Conservation (phyloP, 116 monocot genomes). For the Phalaenopsis hybrid region DNA sequence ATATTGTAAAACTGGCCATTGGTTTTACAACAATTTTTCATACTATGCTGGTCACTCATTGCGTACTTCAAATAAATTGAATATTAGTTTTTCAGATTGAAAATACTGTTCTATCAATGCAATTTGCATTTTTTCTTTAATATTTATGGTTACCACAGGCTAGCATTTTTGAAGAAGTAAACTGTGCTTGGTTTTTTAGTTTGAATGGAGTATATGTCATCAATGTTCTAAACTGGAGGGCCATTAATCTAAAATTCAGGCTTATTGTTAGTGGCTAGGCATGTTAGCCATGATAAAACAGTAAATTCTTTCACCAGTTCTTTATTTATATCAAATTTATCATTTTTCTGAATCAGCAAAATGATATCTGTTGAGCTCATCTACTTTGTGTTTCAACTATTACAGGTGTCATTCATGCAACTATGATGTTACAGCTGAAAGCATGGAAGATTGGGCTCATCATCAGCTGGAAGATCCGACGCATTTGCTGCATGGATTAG, state of each 20-base stretch:
- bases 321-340: too few relatives aligned
- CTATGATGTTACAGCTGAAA: constrained; percentile 37
- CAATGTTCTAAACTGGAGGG: too few relatives aligned
- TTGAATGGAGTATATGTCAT: too few relatives aligned
- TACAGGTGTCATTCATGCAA: constrained; percentile 54
- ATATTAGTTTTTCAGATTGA: too few relatives aligned
- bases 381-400: background rate
- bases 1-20: background rate
- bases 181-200: too few relatives aligned
- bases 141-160: too few relatives aligned
- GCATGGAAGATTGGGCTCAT: constrained; percentile 39
- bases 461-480: constrained; percentile 56
- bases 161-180: too few relatives aligned
- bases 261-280: constrained; percentile 33
- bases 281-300: constrained; percentile 28
- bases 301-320: too few relatives aligned
- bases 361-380: background rate
- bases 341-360: background rate
- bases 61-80: too few relatives aligned
- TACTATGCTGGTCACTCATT: too few relatives aligned
- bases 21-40: background rate
- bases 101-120: too few relatives aligned
- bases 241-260: background rate
- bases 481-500: constrained; percentile 77
- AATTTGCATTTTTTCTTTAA: too few relatives aligned